A percentile compares a stretch with the other conserved stretches of the same genome.
Evolutionary conservation across 305 asterid species (phyloP).

Genomic region (Fraxinus platypoda): DNA sequence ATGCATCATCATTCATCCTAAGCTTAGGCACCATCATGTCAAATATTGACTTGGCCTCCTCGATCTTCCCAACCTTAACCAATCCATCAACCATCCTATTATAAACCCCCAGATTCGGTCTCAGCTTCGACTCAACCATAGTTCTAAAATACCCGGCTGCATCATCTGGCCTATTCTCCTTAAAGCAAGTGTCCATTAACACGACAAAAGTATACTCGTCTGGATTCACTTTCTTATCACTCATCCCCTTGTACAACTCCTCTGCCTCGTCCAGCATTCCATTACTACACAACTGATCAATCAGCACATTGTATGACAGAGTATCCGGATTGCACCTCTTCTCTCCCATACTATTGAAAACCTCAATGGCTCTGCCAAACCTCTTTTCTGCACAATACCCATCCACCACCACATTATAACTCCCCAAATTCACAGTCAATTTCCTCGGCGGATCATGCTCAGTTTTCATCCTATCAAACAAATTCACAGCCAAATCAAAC

Average conservation of each 20-base stretch:
- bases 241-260: conserved; percentile 77
- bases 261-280: conserved; percentile 66
- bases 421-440: conserved; percentile 78
- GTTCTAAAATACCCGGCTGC: conserved; percentile 70
- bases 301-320: conserved; percentile 67
- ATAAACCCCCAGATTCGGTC: conserved; percentile 78
- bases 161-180: conserved; percentile 68
- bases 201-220: conserved; percentile 80
- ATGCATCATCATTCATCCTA: conserved; percentile 67
- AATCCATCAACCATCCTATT: conserved; percentile 63
- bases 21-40: conserved; percentile 75
- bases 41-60: conserved; percentile 75
- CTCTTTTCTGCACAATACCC: conserved; percentile 67
- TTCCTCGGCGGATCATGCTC: conserved; percentile 78
- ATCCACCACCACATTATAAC: conserved; percentile 75
- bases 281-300: conserved; percentile 75
- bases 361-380: conserved; percentile 63
- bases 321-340: conserved; percentile 80
- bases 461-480: conserved; percentile 73
- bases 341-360: conserved; percentile 71
- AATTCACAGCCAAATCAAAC: conserved; percentile 68
- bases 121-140: conserved; percentile 75
- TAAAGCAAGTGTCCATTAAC: conserved; percentile 83
- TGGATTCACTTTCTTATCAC: conserved; percentile 58
- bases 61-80: conserved; percentile 76